Base-by-base conservation (phyloP, 2,329 filamentous ascomycete genomes). In the Endocalyx cinctus region DNA sequence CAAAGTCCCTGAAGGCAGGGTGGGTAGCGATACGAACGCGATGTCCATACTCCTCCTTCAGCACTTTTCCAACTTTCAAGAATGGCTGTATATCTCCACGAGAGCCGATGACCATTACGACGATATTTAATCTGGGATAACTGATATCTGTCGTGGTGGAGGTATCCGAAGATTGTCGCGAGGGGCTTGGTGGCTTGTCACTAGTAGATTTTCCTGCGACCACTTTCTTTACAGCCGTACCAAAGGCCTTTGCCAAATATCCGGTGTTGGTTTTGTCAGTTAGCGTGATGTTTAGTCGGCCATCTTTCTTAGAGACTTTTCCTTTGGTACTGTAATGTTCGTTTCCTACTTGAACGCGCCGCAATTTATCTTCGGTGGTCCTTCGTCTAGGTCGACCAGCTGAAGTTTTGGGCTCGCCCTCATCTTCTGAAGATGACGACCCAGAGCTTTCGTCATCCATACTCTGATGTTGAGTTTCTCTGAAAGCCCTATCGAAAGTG, bases 41-140 rank as follows among this genome's bases (percentile, higher is more conserved):
- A 52, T 90, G 85, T 1, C 82, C 82, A 43, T 84, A 79, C 28
- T 79, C 63, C 33, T 86, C 73, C 50, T 82, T 79, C 27, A 92
- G 60, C 1, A 84, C 72, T 57, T 84, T 81, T 14, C 82, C 84
- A 30, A 92, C 73, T 45, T 79, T 79, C 14, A 92, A 59, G 41
- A 92, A 92, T 0, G 86, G 86, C 52, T 92, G 86, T 3, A 84
- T 81, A 50, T 92, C 86, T 22, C 86, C 86, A 30, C 86, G 70
- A 3, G 79, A 85, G 3, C 86, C 86, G 46, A 90, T 87, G 6
- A 90, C 82, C 74, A 88, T 87, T 47, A 90, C 81, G 17, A 88
- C 84, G 33, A 92, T 83, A 54, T 88, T 89, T 29, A 92, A 63
- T 8, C 55, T 64, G 2, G 79, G 70, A 11, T 60, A 51, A 1